Evolutionary conservation across 129 eudicot species (phyloP), one percentile per base, ranked within the genome.

Genomic region (Sambucus nigra): DNA sequence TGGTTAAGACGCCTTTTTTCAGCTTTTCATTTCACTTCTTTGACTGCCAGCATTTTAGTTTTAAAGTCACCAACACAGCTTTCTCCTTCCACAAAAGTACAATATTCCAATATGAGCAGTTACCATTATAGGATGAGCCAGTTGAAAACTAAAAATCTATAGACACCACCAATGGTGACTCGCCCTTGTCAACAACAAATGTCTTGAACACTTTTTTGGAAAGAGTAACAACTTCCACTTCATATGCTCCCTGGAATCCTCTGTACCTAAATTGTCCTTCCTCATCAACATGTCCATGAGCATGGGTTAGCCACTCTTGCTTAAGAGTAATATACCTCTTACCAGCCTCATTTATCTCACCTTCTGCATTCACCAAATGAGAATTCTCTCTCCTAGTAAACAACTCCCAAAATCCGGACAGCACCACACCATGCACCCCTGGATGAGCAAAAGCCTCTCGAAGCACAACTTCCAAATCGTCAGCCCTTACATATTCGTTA

Each of bases 321-420:
- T 81, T 89, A 2, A 89, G 92, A 33, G 57, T 65, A 33, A 81
- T 75, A 49, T 67, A 73, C 48, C 86, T 66, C 15, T 69, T 76
- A 5, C 98, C 95, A 7, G 98, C 88, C 55, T 81, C 95, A 33
- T 84, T 89, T 15, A 89, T 22, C 19, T 89, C 94, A 2, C 98
- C 93, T 76, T 89, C 98, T 0, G 98, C 98, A 61, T 85, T 67
- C 54, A 89, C 95, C 51, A 89, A 71, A 59, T 81, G 83, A 0
- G 94, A 65, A 53, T 89, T 69, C 1, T 84, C 95, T 16, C 98
- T 50, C 51, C 95, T 78, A 95, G 85, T 81, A 64, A 84, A 85
- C 66, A 89, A 46, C 85, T 89, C 98, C 98, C 98, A 89, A 22
- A 89, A 85, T 12, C 98, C 98, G 95, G 94, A 89, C 50, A 89